Evolutionary conservation across 163 green algal species (phyloP), one percentile per base, ranked within the genome.

Genomic region (Scenedesmus sp.): DNA sequence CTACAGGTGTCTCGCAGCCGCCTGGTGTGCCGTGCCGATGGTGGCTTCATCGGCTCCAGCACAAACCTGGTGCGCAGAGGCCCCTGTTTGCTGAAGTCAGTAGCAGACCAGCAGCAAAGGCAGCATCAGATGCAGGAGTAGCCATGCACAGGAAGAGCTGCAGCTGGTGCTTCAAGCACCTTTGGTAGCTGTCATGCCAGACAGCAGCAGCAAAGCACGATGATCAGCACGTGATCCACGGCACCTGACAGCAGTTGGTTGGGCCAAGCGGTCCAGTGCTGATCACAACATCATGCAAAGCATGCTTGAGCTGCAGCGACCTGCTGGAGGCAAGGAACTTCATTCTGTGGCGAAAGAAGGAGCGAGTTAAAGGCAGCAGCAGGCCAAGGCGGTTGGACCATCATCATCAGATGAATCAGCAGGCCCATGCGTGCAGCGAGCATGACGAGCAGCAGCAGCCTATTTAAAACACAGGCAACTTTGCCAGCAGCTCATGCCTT

Each of bases 41-140:
- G 83, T 88, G 93, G 87, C 93, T 96, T 95, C 93, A 94, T 96
- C 65, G 94, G 94, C 68, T 96, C 94, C 35, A 91, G 81, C 73
- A 94, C 94, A 88, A 96, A 96, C 93, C 53, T 96, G 87, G 93
- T 95, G 53, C 44, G 94, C 90, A 70, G 33, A 42, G 20, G 42
- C 73, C 53, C 0, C 30, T 33, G 73, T 37, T 83, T 33, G 37
- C 72, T 81, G 59, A 4, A 72, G 59, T 20, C 59, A 72, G 59
- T 37, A 76, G 65, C 40, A 76, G 65, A 26, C 37, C 30, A 76
- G 30, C 65, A 76, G 65, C 65, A 26, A 37, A 40, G 30, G 65
- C 65, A 76, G 65, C 65, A 76, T 76, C 65, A 76, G 30, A 76
- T 40, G 65, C 30, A 18, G 22, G 35, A 49, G 73, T 20, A n/a